phyloP scores from a whole-genome alignment of 176 grass and related monocot species.

The Bromus sterilis region DNA sequence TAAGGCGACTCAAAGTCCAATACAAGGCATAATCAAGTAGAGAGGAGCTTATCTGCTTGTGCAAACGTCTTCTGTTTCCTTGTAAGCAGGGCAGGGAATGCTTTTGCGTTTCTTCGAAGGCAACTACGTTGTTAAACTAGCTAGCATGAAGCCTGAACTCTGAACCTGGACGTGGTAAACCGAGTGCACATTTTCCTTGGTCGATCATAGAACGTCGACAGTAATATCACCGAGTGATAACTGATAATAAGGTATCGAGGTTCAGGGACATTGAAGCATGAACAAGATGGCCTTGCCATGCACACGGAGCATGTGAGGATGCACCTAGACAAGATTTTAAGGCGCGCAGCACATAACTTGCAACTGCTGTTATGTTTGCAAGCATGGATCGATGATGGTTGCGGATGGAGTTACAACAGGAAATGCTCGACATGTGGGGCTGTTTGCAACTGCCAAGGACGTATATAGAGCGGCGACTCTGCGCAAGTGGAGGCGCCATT shows the following conservation, averaged over 20 bases:
- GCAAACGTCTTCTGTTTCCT: background rate
- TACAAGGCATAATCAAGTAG: background rate
- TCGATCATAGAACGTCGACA: background rate
- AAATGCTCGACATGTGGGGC: conserved; percentile 16
- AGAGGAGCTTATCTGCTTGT: background rate
- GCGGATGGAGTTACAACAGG: background rate
- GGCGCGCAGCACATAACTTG: background rate
- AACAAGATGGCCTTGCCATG: background rate
- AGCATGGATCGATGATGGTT: conserved; percentile 1
- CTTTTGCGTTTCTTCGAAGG: background rate
- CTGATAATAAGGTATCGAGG: background rate
- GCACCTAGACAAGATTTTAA: background rate
- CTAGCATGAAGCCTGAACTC: background rate
- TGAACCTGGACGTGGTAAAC: background rate
- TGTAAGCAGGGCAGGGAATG: background rate
- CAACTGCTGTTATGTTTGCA: background rate
- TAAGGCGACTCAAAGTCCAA: background rate
- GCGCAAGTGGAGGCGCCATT: background rate
- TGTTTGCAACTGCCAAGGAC: conserved; percentile 7
- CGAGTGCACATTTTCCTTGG: background rate
- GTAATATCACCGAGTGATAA: background rate
- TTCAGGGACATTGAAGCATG: conserved; percentile 16
- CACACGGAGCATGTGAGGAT: conserved; percentile 19
- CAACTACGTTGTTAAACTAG: background rate
- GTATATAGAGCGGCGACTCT: background rate